Evolutionary conservation across 1,284 basidiomycete species (phyloP).

Genomic region (Apiotrichum siamense): DNA sequence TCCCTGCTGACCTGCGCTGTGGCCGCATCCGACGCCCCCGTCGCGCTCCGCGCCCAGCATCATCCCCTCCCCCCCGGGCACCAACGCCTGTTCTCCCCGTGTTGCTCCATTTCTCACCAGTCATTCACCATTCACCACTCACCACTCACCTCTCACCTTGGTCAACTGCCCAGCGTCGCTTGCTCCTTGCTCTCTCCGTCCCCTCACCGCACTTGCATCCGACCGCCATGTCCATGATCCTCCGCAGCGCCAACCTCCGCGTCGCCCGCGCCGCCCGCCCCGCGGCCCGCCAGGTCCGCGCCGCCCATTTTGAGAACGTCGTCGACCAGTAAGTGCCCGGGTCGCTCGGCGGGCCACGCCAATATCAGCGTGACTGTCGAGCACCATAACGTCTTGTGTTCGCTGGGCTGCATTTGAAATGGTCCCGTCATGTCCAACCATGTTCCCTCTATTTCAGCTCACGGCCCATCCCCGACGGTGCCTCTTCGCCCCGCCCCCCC

Average conservation of each 20-base stretch:
- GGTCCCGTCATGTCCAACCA: not conserved
- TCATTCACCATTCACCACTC: not conserved
- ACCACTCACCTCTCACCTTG: not conserved
- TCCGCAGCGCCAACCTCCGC: slow-evolving; percentile 1
- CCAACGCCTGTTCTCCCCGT: too few species aligned
- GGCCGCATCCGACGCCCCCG: too few species aligned
- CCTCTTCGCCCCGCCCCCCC: not conserved
- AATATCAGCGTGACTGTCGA: too few species aligned
- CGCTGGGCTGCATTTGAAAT: not conserved
- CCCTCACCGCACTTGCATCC: not conserved
- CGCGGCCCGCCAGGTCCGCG: slow-evolving; percentile 2
- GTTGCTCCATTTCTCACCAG: too few species aligned
- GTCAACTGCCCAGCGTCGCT: too few species aligned
- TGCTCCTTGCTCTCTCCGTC: not conserved
- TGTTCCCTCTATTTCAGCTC: not conserved
- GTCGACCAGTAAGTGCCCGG: slow-evolving; percentile 1
- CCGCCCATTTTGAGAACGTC: slow-evolving; percentile 2
- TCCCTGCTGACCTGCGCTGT: too few species aligned
- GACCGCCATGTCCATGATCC: not conserved
- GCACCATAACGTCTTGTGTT: not conserved
- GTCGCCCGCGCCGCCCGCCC: slow-evolving; percentile 1
- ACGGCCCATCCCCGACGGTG: not conserved
- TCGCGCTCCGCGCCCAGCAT: too few species aligned
- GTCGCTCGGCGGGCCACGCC: too few species aligned
- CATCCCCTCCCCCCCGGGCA: too few species aligned